Evolutionary conservation across 1,139 yeast genomes (phyloP).

Genomic region (Hyphopichia buzzinii): DNA sequence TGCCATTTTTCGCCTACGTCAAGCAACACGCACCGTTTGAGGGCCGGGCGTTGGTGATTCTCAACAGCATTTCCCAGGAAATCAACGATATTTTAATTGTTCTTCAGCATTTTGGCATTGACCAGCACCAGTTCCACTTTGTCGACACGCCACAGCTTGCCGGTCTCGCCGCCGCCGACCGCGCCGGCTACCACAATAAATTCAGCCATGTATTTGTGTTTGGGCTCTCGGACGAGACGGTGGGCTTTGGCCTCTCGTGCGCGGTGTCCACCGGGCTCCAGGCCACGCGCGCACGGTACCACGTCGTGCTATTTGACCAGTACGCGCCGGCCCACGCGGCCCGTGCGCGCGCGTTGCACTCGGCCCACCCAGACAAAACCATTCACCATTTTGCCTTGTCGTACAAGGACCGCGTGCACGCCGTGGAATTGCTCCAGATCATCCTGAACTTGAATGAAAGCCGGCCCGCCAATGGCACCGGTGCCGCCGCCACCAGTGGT

Average conservation of each 20-base stretch:
- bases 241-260: conserved; percentile 20
- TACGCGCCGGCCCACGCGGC: conserved; percentile 12
- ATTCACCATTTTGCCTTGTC: conserved; percentile 24
- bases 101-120: conserved; percentile 27
- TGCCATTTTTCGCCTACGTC: conserved; percentile 34
- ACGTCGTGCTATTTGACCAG: conserved; percentile 23
- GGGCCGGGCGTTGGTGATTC: conserved; percentile 24
- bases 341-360: conserved; percentile 7
- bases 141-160: conserved; percentile 21
- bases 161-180: not conserved
- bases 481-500: conserved; percentile 12
- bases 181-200: conserved; percentile 5
- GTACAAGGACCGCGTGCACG: conserved; percentile 28
- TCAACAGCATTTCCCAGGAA: conserved; percentile 29
- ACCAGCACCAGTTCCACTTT: conserved; percentile 25
- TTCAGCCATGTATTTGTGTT: conserved; percentile 22
- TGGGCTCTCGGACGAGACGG: conserved; percentile 11
- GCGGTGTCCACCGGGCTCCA: conserved; percentile 29
- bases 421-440: conserved; percentile 24
- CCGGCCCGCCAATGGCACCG: conserved; percentile 12
- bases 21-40: conserved; percentile 12
- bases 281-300: conserved; percentile 24
- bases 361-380: conserved; percentile 21
- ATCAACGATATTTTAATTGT: conserved; percentile 38
- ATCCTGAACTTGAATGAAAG: conserved; percentile 12